These are phyloP conservation scores for Fraxinus dipetala DNA, from an alignment of 305 asterid species.

Conservation along the genomic window DNA sequence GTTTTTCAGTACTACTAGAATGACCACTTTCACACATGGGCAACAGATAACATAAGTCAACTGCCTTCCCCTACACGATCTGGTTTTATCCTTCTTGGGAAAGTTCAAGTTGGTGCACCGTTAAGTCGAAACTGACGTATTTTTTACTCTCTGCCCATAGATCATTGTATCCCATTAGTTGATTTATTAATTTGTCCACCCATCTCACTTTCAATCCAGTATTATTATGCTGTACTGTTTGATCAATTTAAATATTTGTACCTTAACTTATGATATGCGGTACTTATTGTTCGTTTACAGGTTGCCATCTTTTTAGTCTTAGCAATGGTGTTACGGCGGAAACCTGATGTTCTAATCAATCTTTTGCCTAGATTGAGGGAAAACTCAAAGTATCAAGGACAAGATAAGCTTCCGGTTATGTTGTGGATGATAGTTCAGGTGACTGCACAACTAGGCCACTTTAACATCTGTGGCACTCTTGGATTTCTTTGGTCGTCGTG, in stretches of 20 bases:
- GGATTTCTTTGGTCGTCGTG: neutral
- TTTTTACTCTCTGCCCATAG: neutral
- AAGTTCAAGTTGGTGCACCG: neutral
- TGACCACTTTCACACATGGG: neutral
- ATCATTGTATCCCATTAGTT: neutral
- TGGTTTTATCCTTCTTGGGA: neutral
- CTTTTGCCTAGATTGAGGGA: slow-evolving; percentile 54
- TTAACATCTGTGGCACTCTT: neutral
- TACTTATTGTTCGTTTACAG: slow-evolving; percentile 36
- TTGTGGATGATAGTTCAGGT: slow-evolving; percentile 87
- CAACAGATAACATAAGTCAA: neutral
- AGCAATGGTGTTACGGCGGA: slow-evolving; percentile 71
- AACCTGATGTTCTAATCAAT: slow-evolving; percentile 59
- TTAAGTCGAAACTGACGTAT: neutral
- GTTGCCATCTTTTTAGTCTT: slow-evolving; percentile 68
- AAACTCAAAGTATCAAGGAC: slow-evolving; percentile 69
- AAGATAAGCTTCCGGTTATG: slow-evolving; percentile 66
- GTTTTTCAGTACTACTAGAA: neutral
- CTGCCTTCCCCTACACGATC: neutral
- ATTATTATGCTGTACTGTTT: neutral
- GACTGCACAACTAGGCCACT: slow-evolving; percentile 4
- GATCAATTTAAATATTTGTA: neutral
- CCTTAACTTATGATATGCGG: neutral
- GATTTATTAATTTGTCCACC: neutral
- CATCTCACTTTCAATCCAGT: neutral